phyloP scores from a whole-genome alignment of 441 rosid genomes.

The Sinapis alba region DNA sequence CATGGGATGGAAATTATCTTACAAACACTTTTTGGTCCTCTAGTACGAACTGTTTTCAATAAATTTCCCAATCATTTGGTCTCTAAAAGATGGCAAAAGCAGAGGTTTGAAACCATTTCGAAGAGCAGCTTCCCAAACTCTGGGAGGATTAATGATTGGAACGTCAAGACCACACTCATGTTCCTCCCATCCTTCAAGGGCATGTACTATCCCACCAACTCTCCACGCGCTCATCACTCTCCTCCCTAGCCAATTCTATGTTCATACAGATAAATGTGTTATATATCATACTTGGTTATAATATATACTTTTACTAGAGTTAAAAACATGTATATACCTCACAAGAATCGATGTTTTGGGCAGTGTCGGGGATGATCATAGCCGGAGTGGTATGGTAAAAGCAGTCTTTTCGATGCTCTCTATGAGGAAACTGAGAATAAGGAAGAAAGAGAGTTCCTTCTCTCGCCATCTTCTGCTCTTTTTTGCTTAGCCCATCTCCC shows the following conservation, averaged over 20 bases:
- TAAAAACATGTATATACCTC: slow-evolving; percentile 35
- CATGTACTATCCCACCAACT: slow-evolving; percentile 43
- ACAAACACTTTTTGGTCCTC: neutral
- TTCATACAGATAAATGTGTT: neutral
- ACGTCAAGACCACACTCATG: slow-evolving; percentile 41
- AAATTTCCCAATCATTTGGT: neutral
- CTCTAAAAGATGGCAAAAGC: slow-evolving; percentile 8
- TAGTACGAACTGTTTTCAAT: neutral
- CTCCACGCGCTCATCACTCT: slow-evolving; percentile 53
- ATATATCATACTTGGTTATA: neutral
- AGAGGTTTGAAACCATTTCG: slow-evolving; percentile 42
- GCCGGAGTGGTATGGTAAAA: slow-evolving; percentile 56
- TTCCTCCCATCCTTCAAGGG: slow-evolving; percentile 47
- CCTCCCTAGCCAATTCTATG: slow-evolving; percentile 45
- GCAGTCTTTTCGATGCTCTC: slow-evolving; percentile 44
- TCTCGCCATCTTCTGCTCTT: slow-evolving; percentile 53
- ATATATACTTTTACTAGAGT: neutral
- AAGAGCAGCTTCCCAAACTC: slow-evolving; percentile 45
- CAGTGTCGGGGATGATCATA: slow-evolving; percentile 50
- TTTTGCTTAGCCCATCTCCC: slow-evolving; percentile 52
- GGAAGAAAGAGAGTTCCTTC: slow-evolving; percentile 58
- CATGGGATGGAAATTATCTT: neutral
- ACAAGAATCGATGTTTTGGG: slow-evolving; percentile 55
- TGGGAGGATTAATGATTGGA: neutral
- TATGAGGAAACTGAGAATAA: slow-evolving; percentile 56